Conservation (phyloP, 805 yeast genomes). For the Pichia cephalocereana region DNA sequence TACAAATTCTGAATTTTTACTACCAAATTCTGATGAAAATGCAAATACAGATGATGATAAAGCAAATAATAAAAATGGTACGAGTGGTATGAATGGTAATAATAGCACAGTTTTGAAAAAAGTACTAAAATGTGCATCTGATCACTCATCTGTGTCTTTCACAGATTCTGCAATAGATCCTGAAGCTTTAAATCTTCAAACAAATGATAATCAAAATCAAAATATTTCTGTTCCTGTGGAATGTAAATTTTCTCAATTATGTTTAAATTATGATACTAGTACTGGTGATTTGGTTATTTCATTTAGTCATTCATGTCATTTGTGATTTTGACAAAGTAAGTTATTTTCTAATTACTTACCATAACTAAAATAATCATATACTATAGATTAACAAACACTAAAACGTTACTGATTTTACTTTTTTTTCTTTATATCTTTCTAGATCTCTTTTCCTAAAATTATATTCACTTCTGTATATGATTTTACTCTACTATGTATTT, state of each 20-base stretch:
- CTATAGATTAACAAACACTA: too few species aligned
- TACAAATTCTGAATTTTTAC: constrained; percentile 23
- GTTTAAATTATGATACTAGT: constrained; percentile 19
- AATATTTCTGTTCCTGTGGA: constrained; percentile 6
- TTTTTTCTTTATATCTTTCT: too few species aligned
- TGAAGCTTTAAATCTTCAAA: constrained; percentile 12
- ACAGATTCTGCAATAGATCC: constrained; percentile 17
- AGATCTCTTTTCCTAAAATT: too few species aligned
- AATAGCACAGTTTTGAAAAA: constrained; percentile 2
- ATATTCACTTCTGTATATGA: too few species aligned
- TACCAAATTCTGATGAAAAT: constrained; percentile 9
- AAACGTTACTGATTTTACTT: too few species aligned
- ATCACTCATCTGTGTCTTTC: constrained; percentile 10
- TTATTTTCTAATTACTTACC: too few species aligned
- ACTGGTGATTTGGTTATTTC: constrained; percentile 22
- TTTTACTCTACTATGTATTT: too few species aligned
- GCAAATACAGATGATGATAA: constrained; percentile 1
- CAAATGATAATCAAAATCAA: constrained; percentile 5
- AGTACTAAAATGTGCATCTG: constrained; percentile 15
- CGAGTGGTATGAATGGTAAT: too few species aligned
- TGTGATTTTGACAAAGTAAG: background rate
- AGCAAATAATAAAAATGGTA: background rate
- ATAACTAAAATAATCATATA: too few species aligned
- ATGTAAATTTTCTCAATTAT: constrained; percentile 21
- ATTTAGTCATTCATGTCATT: constrained; percentile 24